Conservation (phyloP, 331 rosid genomes). For the Malus hybrid region DNA sequence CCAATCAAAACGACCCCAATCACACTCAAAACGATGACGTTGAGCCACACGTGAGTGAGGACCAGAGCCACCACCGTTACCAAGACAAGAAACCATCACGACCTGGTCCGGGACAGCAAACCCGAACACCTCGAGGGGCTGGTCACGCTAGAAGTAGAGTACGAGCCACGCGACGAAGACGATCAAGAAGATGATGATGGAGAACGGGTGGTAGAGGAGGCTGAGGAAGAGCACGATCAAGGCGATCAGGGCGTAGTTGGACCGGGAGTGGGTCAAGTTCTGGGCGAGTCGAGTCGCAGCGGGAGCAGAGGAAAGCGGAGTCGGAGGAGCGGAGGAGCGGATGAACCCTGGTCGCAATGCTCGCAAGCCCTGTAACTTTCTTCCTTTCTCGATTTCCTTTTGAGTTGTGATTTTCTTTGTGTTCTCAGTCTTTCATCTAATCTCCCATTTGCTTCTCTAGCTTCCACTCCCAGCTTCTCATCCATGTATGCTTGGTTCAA, state of each 20-base stretch:
- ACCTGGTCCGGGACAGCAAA: conserved; percentile 20
- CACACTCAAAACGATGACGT: conserved; percentile 21
- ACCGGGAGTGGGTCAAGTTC: too few species aligned
- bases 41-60: conserved; percentile 34
- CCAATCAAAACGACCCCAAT: conserved; percentile 15
- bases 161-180: conserved; percentile 43
- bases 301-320: too few species aligned
- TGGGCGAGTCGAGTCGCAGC: too few species aligned
- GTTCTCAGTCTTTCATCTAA: too few species aligned
- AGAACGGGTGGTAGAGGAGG: conserved; percentile 24
- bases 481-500: conserved; percentile 18
- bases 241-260: too few species aligned
- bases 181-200: conserved; percentile 27
- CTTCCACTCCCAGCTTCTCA: too few species aligned
- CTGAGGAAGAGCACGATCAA: conserved; percentile 22
- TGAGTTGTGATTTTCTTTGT: too few species aligned
- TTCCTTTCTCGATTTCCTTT: too few species aligned
- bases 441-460: too few species aligned
- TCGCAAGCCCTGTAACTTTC: too few species aligned
- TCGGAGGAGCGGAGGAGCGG: too few species aligned
- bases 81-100: conserved; percentile 15
- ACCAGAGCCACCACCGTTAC: conserved; percentile 29
- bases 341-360: too few species aligned
- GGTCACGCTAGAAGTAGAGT: conserved; percentile 50
- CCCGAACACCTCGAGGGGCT: conserved; percentile 37